Base-by-base conservation (phyloP, 2,329 filamentous ascomycete genomes). In the Alternaria infectoria region DNA sequence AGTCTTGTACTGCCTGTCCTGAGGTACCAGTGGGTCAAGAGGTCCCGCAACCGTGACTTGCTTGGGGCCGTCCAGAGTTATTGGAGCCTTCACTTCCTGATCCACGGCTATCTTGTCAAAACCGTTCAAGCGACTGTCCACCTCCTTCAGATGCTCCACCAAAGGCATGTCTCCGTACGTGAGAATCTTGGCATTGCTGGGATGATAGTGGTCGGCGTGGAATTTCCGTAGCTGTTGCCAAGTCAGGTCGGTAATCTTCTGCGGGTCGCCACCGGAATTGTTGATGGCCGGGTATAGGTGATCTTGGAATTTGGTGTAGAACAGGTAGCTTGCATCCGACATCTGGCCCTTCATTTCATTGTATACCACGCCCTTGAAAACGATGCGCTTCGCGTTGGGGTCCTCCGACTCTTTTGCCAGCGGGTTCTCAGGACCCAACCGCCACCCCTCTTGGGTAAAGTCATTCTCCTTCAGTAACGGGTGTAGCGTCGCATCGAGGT, bases 341-440 rank as follows among this genome's bases (percentile, higher is more conserved):
- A 98, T 97, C 77, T 97, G 94, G 0, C 96, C 96, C 82, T 99
- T 99, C 96, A 99, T 99, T 83, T 99, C 96, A 75, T 99, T 99
- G 83, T 98, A 98, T 1, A 98, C 95, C 2, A 98, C 96, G 25
- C 95, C 95, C 83, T 98, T 98, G 86, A 98, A 98, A 1, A 97
- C 92, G 44, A 97, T 82, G 67, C 88, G 89, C 78, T 89, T 88
- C 75, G 89, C 87, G 59, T 89, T 73, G 67, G 82, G 72, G 61
- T 82, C 71, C 67, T 82, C 68, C 60, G 83, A 68, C 68, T 79
- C 74, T 23, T 77, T 80, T 28, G 84, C 83, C 57, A 86, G 74
- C 50, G 90, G 93, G 77, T 98, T 96, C 81, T 97, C 93, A 0
- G 96, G 96, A 0, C 96, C 96, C 67, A 99, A 89, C 52, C 96